phyloP scores from a whole-genome alignment of 2,329 filamentous ascomycete species.

The Alternaria sp. region DNA sequence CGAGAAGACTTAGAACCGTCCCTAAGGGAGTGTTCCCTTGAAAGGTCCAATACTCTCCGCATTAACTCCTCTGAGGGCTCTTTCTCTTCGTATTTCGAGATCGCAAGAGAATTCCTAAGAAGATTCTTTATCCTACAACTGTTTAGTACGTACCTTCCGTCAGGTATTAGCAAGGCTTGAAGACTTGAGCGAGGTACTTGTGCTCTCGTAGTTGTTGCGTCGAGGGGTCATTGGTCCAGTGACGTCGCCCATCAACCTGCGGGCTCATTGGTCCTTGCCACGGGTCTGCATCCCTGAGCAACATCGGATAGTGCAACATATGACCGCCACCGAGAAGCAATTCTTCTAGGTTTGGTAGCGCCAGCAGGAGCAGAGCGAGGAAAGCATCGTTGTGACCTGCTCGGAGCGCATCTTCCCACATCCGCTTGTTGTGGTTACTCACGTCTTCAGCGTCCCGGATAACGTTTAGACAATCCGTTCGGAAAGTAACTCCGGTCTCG shows the following conservation, averaged over 20 bases:
- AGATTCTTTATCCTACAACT: background rate
- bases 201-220: background rate
- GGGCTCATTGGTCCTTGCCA: background rate
- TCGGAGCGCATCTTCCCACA: background rate
- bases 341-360: background rate
- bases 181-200: background rate
- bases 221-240: background rate
- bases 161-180: background rate
- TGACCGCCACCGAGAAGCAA: background rate
- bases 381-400: background rate
- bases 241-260: background rate
- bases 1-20: too few relatives aligned
- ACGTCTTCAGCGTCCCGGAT: background rate
- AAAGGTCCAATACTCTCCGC: background rate
- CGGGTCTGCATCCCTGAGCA: background rate
- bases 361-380: background rate
- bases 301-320: background rate
- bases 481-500: background rate
- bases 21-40: background rate
- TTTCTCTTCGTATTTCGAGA: background rate
- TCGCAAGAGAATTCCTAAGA: background rate
- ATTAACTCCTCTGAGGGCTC: background rate
- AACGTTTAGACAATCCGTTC: background rate
- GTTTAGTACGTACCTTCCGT: background rate
- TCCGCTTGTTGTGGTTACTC: background rate